These are phyloP conservation scores for Sporisorium scitamineum DNA, from an alignment of 1,284 basidiomycete species.

Conservation along the genomic window DNA sequence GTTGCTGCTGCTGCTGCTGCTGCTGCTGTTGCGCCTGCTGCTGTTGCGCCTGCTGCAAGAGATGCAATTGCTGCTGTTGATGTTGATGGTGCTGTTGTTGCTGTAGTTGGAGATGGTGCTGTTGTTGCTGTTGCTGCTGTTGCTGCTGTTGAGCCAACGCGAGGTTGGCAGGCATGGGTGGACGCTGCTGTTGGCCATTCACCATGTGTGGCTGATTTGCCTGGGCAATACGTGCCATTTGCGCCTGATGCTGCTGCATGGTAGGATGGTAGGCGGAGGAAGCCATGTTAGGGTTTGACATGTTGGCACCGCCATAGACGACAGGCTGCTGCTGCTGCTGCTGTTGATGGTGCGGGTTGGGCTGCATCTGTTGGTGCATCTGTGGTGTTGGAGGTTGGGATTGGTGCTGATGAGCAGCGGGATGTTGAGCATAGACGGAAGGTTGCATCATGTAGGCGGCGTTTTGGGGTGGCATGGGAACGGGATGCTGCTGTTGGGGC, in stretches of 20 bases:
- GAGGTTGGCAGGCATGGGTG: slow-evolving; percentile 23
- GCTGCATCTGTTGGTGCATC: slow-evolving; percentile 24
- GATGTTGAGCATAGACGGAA: slow-evolving; percentile 35
- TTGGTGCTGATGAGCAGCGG: slow-evolving; percentile 24
- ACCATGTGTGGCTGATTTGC: slow-evolving; percentile 31
- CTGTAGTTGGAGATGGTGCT: slow-evolving; percentile 22
- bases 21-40: slow-evolving; percentile 16
- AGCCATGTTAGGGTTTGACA: slow-evolving; percentile 15
- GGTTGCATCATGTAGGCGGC: slow-evolving; percentile 24
- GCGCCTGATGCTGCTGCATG: slow-evolving; percentile 51
- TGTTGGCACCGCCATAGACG: slow-evolving; percentile 20
- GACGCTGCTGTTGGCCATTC: slow-evolving; percentile 41
- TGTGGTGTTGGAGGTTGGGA: slow-evolving; percentile 16
- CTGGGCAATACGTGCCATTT: slow-evolving; percentile 43
- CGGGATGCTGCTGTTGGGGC: slow-evolving; percentile 39
- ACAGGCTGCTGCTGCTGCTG: slow-evolving; percentile 29
- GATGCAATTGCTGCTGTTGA: slow-evolving; percentile 23
- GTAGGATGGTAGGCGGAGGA: slow-evolving; percentile 47
- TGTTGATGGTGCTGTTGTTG: slow-evolving; percentile 28
- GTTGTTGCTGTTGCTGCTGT: slow-evolving; percentile 20
- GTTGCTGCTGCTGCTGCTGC: slow-evolving; percentile 20
- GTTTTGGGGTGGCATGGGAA: slow-evolving; percentile 11
- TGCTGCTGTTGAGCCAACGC: slow-evolving; percentile 34
- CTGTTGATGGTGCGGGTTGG: slow-evolving; percentile 25
- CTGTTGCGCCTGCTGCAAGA: slow-evolving; percentile 25